Evolutionary conservation across 1,284 basidiomycete species (phyloP), one percentile per base, ranked within the genome.

Genomic region (Microbotryum silenes-acaulis): DNA sequence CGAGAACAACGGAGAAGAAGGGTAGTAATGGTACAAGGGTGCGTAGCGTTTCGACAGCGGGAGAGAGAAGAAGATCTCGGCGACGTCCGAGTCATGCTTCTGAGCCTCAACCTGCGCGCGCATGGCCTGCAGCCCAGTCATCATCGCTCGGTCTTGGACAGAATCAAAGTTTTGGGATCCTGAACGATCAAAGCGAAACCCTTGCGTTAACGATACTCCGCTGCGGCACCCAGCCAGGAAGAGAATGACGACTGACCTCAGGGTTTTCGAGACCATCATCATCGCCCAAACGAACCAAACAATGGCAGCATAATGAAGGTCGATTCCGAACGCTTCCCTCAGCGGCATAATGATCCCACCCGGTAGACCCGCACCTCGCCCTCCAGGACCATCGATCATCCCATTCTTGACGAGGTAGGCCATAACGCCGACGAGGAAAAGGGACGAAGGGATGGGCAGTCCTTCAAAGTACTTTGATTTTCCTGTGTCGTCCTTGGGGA

Each of bases 381-480:
- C 62, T 8, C 58, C 61, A 21, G 63, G 82, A 16, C 87, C 86
- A 62, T 83, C 86, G 70, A 91, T 87, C 84, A 85, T 88, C 12
- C 91, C 94, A 62, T 84, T 80, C 69, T 83, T 83, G 48, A 88
- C 83, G 83, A 89, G 97, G 70, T 85, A 86, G 20, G 87, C 85
- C 77, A 98, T 81, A 37, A 88, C 74, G 16, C 79, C 84, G 60
- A 97, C 92, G 56, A 99, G 81, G 14, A 76, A 81, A 51, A 99
- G 81, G 20, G 88, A 89, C 0, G 89, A 91, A 1, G 96, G 96
- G 65, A 99, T 98, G 20, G 96, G 96, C 25, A 99, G 81, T 7
- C 94, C 96, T 77, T 98, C 94, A 76, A 98, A 99, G 78, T 94
- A 97, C 73, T 86, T 86, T 20, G 88, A 82, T 75, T 97, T 98